Percentiles rank a stretch among this genome's conserved stretches.
phyloP scores from a whole-genome alignment of 2,329 filamentous ascomycete genomes.

The Colletotrichum eleusines region DNA sequence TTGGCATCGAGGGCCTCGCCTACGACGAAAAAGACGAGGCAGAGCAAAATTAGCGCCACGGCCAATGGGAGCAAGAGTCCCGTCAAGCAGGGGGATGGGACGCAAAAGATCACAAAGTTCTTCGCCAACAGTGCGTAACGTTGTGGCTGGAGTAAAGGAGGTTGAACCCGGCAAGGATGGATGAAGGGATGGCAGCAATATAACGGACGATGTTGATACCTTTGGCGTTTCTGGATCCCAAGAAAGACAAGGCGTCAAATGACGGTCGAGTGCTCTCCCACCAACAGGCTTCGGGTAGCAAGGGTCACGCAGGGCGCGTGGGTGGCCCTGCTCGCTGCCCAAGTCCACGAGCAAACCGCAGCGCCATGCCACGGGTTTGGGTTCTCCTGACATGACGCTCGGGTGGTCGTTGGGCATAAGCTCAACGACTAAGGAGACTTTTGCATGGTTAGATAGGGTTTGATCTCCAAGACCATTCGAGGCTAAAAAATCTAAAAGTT shows the following conservation, averaged over 20 bases:
- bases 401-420: background rate
- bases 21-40: slow-evolving; percentile 41
- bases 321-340: background rate
- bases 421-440: background rate
- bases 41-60: slow-evolving; percentile 56
- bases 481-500: background rate
- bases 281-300: background rate
- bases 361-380: background rate
- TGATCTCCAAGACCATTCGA: background rate
- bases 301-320: background rate
- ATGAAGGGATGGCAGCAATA: background rate
- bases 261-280: background rate
- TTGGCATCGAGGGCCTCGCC: slow-evolving; percentile 41
- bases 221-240: background rate
- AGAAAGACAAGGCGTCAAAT: background rate
- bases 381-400: background rate
- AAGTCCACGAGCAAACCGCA: background rate
- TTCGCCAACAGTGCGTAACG: slow-evolving; percentile 58
- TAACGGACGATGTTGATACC: background rate
- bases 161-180: background rate
- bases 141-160: background rate
- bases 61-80: slow-evolving; percentile 55
- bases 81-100: slow-evolving; percentile 50
- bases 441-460: background rate
- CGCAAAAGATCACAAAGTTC: slow-evolving; percentile 62